Base-by-base conservation (phyloP, 2,329 filamentous ascomycete genomes). In the Penicillium janthinellum region DNA sequence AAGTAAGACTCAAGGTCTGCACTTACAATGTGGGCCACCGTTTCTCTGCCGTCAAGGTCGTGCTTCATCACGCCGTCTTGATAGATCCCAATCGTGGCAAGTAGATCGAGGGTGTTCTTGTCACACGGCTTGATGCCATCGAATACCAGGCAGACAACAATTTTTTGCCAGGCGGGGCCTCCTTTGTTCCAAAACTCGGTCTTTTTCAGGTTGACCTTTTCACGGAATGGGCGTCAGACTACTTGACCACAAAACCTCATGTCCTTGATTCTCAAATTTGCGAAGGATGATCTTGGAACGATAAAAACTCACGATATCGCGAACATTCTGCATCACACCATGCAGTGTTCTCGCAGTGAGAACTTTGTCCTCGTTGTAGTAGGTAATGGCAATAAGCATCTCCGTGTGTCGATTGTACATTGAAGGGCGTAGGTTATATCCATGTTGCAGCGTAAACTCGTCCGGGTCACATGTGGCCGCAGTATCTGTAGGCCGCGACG, bases 371-470 rank as follows among this genome's bases (percentile, higher is more conserved):
- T 97, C 93, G 80, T 97, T 97, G 84, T 97, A 97, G 82, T 96
- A 96, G 63, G 93, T 97, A 70, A 97, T 91, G 71, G 93, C 93
- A 76, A 97, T 96, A 65, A 96, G 85, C 68, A 97, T 82, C 81
- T 97, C 93, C 3, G 93, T 97, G 78, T 96, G 93, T 69, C 93
- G 86, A 83, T 97, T 97, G 81, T 97, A 97, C 93, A 97, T 97
- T 68, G 92, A 88, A 54, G 93, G 91, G 49, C 93, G 90, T 76
- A 97, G 85, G 82, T 97, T 96, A 84, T 97, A 97, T 71, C 94
- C 94, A 76, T 97, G 97, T 83, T 96, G 96, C 67, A 97, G 84
- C 1, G 93, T 97, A 78, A 97, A 97, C 73, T 97, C 94, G 77
- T 96, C 95, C 67, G 93, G 94, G 75, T 97, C 93, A 79, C 93